These are phyloP conservation scores for Eremochloa ophiuroides DNA, from an alignment of 176 grass and related monocot genomes.

Conservation along the genomic window DNA sequence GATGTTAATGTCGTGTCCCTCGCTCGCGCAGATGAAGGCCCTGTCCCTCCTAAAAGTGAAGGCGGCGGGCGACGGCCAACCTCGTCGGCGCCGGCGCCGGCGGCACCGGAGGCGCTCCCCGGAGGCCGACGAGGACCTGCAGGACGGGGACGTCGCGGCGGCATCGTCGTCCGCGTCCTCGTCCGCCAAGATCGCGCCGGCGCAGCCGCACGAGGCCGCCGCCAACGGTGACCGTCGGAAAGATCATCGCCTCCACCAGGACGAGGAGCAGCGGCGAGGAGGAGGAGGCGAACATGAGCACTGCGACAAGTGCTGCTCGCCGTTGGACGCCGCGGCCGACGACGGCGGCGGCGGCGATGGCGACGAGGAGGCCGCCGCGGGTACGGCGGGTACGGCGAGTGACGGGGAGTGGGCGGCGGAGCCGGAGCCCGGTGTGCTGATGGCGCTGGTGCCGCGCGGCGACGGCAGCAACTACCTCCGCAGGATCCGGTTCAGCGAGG, in stretches of 20 bases:
- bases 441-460: slow-evolving; percentile 59
- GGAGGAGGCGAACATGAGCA: not conserved
- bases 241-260: not conserved
- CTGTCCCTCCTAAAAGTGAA: slow-evolving; percentile 40
- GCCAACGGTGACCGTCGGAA: not conserved
- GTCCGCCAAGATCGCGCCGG: slow-evolving; percentile 53
- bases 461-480: slow-evolving; percentile 69
- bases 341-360: not conserved
- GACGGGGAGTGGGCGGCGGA: slow-evolving; percentile 65
- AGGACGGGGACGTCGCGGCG: slow-evolving; percentile 5
- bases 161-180: slow-evolving; percentile 30
- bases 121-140: slow-evolving; percentile 16
- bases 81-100: not conserved
- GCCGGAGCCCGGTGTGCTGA: slow-evolving; percentile 68
- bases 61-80: not conserved
- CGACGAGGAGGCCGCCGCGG: not conserved
- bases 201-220: slow-evolving; percentile 20
- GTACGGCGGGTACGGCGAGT: not conserved
- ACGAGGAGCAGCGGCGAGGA: not conserved
- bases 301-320: slow-evolving; percentile 36
- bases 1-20: not conserved
- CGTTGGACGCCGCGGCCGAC: too few relatives aligned
- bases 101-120: not conserved
- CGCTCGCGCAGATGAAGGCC: slow-evolving; percentile 39
- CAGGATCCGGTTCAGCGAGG: slow-evolving; percentile 61